phyloP scores from a whole-genome alignment of 23 red algal genomes.

The Gracilariopsis chorda region DNA sequence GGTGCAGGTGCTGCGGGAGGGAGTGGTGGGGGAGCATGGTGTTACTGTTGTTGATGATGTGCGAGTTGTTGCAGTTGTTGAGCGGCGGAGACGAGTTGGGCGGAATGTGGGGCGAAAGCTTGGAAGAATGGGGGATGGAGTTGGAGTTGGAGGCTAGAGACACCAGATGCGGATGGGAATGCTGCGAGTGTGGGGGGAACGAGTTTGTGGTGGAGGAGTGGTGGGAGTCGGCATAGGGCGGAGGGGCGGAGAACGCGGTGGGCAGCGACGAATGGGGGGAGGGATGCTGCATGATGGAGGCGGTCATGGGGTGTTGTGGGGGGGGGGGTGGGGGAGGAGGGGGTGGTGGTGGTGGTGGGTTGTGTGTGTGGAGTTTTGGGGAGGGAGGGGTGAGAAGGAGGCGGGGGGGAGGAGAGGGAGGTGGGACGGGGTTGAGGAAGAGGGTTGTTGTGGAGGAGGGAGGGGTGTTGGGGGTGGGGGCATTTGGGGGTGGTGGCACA shows the following conservation, averaged over 20 bases:
- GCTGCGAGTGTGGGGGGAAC: conserved; percentile 12
- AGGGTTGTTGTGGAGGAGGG: background rate
- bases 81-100: background rate
- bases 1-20: background rate
- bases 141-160: background rate
- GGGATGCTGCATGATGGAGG: conserved; percentile 40
- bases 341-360: background rate
- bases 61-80: background rate
- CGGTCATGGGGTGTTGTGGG: background rate
- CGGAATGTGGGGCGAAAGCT: background rate
- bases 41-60: background rate
- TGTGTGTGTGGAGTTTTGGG: background rate
- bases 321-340: background rate
- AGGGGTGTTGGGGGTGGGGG: background rate
- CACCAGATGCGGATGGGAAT: background rate
- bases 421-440: background rate
- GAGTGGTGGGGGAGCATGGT: background rate
- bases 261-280: conserved; percentile 19
- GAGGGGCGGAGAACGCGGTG: background rate
- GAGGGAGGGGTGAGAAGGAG: background rate
- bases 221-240: conserved; percentile 23
- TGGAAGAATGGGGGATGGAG: background rate
- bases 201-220: conserved; percentile 39
- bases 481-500: background rate
- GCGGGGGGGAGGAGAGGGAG: background rate